phyloP scores from a whole-genome alignment of 768 basidiomycete genomes.

The Termitomyces sp. region DNA sequence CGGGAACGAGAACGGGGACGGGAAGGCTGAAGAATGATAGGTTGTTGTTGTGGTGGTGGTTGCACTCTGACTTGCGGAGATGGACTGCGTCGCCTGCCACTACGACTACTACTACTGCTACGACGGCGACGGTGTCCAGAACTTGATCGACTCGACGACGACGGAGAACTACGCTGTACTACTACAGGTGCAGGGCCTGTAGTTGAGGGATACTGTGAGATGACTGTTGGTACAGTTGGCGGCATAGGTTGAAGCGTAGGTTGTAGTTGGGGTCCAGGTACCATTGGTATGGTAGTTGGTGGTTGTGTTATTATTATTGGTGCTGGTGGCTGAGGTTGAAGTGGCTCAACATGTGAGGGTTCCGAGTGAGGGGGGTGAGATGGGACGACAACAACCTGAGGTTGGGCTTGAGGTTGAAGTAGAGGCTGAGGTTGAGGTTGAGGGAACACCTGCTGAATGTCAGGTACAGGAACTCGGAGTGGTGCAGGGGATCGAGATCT shows the following conservation, averaged over 20 bases:
- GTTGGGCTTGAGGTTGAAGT: slow-evolving; percentile 2
- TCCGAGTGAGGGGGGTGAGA: background rate
- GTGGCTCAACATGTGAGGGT: background rate
- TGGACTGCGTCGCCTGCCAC: background rate
- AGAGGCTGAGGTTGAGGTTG: background rate
- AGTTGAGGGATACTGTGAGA: background rate
- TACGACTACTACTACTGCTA: background rate
- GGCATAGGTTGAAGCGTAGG: background rate
- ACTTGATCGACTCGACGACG: slow-evolving; percentile 2
- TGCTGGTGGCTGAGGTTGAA: background rate
- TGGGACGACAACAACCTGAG: slow-evolving; percentile 9
- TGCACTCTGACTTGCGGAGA: background rate
- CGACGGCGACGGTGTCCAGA: background rate
- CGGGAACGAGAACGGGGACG: slow-evolving; percentile 2
- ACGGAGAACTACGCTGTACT: background rate
- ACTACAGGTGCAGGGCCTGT: background rate
- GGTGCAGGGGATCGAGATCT: slow-evolving; percentile 3
- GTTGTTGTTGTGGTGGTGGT: background rate
- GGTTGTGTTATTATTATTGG: slow-evolving; percentile 13
- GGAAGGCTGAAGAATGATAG: slow-evolving; percentile 4
- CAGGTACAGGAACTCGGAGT: background rate
- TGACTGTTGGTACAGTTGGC: background rate
- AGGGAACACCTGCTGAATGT: slow-evolving; percentile 16
- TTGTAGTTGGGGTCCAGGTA: slow-evolving; percentile 2
- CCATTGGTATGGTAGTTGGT: background rate